Evolutionary conservation across 345 rosid species (phyloP), one percentile per base, ranked within the genome.

Genomic region (Lepidium africanum): DNA sequence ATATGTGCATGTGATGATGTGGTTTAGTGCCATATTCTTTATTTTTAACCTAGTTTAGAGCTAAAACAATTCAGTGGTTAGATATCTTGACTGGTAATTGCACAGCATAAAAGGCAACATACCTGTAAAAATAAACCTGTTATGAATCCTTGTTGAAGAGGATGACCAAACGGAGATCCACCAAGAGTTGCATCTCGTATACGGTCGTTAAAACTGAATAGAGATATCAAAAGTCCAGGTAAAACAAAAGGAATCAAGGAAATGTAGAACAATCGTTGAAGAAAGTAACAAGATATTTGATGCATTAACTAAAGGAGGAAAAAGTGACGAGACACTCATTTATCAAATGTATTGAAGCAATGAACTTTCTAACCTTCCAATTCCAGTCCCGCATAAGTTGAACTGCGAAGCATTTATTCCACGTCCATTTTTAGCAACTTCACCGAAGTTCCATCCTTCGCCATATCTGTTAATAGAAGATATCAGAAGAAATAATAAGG

Each of bases 371-470:
- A 58, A 93, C 98, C 97, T 90, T 73, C 98, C 97, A 72, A 93
- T 93, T 82, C 87, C 91, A 69, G 88, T 85, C 65, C 92, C 96
- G 69, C 73, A 46, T 38, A 93, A 74, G 79, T 90, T 93, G 72
- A 78, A 82, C 63, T 90, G 98, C 1, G 92, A 80, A 55, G 97
- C 97, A 80, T 93, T 93, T 56, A 88, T 63, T 32, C 98, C 98
- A 55, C 96, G 93, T 37, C 90, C 93, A 82, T 93, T 90, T 30
- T 90, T 78, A 71, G 97, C 94, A 71, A 93, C 98, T 84, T 93
- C 98, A 77, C 98, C 98, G 64, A 90, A 93, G 82, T 93, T 92
- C 97, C 97, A 93, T 64, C 98, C 98, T 86, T 93, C 98, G 43
- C 98, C 98, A 63, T 93, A 93, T 76, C 98, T 93, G 59, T 43